Conservation (phyloP, 2,329 filamentous ascomycete genomes). For the Penicillium sp. region DNA sequence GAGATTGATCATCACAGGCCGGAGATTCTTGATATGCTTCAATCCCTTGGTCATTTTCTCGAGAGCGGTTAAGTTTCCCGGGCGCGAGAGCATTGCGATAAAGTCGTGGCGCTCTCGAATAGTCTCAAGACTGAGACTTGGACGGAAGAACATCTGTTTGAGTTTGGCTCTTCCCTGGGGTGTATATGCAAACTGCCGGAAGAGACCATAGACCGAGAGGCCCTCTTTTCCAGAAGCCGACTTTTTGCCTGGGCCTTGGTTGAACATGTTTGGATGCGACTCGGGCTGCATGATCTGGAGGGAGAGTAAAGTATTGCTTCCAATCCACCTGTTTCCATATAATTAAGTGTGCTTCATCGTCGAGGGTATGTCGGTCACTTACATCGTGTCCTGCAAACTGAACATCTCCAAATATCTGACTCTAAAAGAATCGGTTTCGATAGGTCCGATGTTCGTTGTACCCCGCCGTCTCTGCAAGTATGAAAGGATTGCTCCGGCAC, state of each 20-base stretch:
- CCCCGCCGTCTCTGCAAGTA: slow-evolving; percentile 70
- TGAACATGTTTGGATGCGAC: slow-evolving; percentile 76
- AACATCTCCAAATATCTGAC: slow-evolving; percentile 72
- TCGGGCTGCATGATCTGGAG: slow-evolving; percentile 84
- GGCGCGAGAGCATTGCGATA: slow-evolving; percentile 63
- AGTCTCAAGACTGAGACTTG: slow-evolving; percentile 64
- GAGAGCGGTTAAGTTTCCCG: slow-evolving; percentile 63
- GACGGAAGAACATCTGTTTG: slow-evolving; percentile 77
- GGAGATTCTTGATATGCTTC: slow-evolving; percentile 73
- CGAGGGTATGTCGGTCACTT: slow-evolving; percentile 15
- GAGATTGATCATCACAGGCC: slow-evolving; percentile 65
- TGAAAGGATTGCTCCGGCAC: slow-evolving; percentile 80
- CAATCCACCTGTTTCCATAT: slow-evolving; percentile 66
- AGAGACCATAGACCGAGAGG: slow-evolving; percentile 79
- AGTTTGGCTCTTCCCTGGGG: slow-evolving; percentile 73
- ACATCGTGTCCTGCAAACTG: slow-evolving; percentile 63
- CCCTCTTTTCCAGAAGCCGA: slow-evolving; percentile 71
- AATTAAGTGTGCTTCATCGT: neutral
- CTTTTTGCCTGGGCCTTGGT: slow-evolving; percentile 64
- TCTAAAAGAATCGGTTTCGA: slow-evolving; percentile 56
- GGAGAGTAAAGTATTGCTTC: slow-evolving; percentile 73
- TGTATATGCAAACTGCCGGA: slow-evolving; percentile 71
- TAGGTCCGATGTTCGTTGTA: slow-evolving; percentile 60
- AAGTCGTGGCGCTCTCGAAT: slow-evolving; percentile 72
- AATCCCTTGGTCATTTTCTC: slow-evolving; percentile 60